phyloP scores from a whole-genome alignment of 495 filamentous ascomycete genomes.

The Trichodelitschia bisporula region DNA sequence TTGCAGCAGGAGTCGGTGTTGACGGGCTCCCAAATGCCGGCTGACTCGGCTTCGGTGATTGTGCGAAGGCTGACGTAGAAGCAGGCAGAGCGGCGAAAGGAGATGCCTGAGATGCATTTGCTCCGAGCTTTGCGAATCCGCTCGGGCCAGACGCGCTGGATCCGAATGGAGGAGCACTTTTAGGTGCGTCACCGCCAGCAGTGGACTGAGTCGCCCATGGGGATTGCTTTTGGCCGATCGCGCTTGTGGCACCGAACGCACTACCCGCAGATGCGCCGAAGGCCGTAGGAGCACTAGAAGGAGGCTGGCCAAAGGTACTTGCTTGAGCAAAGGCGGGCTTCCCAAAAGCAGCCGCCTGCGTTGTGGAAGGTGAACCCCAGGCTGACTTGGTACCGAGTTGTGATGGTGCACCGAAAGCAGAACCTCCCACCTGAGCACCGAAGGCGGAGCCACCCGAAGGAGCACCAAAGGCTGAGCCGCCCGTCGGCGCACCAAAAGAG shows the following conservation, averaged over 20 bases:
- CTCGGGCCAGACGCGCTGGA: too few relatives aligned
- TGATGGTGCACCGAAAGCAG: too few relatives aligned
- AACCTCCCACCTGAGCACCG: too few relatives aligned
- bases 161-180: too few relatives aligned
- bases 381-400: slow-evolving; percentile 5
- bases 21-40: too few relatives aligned
- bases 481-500: background rate
- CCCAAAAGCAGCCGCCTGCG: slow-evolving; percentile 8
- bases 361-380: slow-evolving; percentile 6
- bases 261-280: slow-evolving; percentile 7
- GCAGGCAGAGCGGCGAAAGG: slow-evolving; percentile 6
- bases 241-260: slow-evolving; percentile 26
- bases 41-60: too few relatives aligned
- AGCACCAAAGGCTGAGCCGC: slow-evolving; percentile 2
- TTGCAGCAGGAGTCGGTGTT: slow-evolving; percentile 1
- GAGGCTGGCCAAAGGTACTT: too few relatives aligned
- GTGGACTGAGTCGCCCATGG: slow-evolving; percentile 17
- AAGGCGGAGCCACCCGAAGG: slow-evolving; percentile 8
- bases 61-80: slow-evolving; percentile 2
- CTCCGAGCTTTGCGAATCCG: too few relatives aligned
- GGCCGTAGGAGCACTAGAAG: slow-evolving; percentile 5
- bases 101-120: too few relatives aligned
- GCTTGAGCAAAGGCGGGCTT: slow-evolving; percentile 7
- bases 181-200: slow-evolving; percentile 1
- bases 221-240: slow-evolving; percentile 16